Evolutionary conservation across 176 grass and related monocot species (phyloP).

Genomic region (Aegilops sharonensis): DNA sequence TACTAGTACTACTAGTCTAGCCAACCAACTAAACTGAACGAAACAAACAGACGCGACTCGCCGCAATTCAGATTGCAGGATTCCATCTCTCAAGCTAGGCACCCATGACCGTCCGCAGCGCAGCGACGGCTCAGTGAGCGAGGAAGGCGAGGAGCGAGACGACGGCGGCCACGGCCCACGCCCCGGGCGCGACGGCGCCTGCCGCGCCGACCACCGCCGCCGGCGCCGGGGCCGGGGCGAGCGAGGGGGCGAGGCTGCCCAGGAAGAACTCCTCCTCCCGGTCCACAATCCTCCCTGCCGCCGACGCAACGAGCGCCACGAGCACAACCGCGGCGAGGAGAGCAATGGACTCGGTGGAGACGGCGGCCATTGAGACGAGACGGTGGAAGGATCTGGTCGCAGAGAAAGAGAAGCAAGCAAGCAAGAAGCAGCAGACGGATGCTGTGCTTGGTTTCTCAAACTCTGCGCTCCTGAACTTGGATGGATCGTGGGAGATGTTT

Average conservation of each 20-base stretch:
- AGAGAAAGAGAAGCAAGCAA: conserved; percentile 17
- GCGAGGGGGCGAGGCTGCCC: conserved; percentile 47
- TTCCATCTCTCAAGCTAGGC: neutral
- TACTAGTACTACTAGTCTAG: neutral
- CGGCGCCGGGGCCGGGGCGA: conserved; percentile 44
- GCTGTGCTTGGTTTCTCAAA: conserved; percentile 19
- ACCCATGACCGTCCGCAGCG: neutral
- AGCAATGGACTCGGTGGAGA: conserved; percentile 28
- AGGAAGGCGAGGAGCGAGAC: conserved; percentile 54
- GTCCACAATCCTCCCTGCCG: neutral
- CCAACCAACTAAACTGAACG: conserved; percentile 16
- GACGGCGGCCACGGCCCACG: conserved; percentile 47
- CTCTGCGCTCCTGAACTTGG: neutral
- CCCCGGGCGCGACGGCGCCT: conserved; percentile 29
- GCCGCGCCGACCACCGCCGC: neutral
- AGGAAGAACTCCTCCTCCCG: conserved; percentile 29
- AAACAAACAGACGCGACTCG: conserved; percentile 9
- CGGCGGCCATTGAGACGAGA: conserved; percentile 37
- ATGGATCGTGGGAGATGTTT: neutral
- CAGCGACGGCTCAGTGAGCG: conserved; percentile 24
- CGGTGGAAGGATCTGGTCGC: neutral
- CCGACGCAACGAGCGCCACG: conserved; percentile 6
- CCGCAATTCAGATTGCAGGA: conserved; percentile 47
- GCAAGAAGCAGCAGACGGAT: neutral
- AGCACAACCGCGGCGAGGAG: conserved; percentile 44